Evolutionary conservation across 768 basidiomycete species (phyloP).

Genomic region (Dendrothele bispora): DNA sequence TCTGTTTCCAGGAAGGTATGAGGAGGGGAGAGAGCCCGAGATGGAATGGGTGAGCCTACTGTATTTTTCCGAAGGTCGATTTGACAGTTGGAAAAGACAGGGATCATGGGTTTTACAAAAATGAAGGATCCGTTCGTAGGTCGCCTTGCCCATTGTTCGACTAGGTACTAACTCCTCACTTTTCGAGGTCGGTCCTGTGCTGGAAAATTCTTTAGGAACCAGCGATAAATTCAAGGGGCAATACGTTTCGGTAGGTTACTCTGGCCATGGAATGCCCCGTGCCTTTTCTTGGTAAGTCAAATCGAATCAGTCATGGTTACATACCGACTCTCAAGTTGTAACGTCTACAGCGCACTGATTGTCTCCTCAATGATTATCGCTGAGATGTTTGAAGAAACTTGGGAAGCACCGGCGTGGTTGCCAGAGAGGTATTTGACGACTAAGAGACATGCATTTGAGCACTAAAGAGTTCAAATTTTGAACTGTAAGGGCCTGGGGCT

Average conservation of each 20-base stretch:
- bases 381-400: constrained; percentile 41
- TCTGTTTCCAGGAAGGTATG: constrained; percentile 56
- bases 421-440: constrained; percentile 55
- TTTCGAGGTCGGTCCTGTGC: constrained; percentile 61
- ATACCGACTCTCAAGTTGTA: not conserved
- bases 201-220: constrained; percentile 22
- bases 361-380: constrained; percentile 58
- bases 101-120: constrained; percentile 77
- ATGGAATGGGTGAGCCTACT: constrained; percentile 70
- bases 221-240: constrained; percentile 48
- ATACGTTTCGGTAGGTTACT: constrained; percentile 71
- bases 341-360: constrained; percentile 53
- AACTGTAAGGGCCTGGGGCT: too few species aligned
- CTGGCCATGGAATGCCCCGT: constrained; percentile 82
- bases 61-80: not conserved
- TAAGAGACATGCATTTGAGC: too few species aligned
- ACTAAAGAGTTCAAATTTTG: too few species aligned
- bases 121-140: constrained; percentile 67
- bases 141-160: constrained; percentile 6
- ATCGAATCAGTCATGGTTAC: too few species aligned
- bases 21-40: constrained; percentile 51
- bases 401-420: constrained; percentile 62
- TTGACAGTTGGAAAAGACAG: constrained; percentile 52
- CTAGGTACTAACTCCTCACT: not conserved
- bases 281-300: constrained; percentile 63